Percentiles rank a stretch among this genome's conserved stretches.
Evolutionary conservation across 371 early-diverging fungal genomes (phyloP).

Genomic region (Apophysomyces ossiformis): DNA sequence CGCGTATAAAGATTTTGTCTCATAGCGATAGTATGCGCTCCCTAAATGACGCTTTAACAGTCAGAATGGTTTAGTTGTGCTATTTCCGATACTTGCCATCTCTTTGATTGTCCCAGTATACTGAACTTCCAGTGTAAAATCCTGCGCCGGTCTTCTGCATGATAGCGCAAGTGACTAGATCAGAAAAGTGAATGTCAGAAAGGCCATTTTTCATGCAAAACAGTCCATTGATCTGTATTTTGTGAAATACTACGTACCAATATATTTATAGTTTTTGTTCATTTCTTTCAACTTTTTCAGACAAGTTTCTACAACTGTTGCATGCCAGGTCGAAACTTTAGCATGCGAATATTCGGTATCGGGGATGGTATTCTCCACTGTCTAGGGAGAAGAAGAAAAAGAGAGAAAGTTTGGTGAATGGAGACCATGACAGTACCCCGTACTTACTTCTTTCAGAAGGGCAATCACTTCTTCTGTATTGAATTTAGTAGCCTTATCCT

Average conservation of each 20-base stretch:
- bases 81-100: constrained; percentile 20
- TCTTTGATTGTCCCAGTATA: constrained; percentile 70
- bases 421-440: too few relatives aligned
- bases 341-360: constrained; percentile 71
- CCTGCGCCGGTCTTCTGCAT: constrained; percentile 82
- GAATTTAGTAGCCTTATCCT: constrained; percentile 16
- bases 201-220: not conserved
- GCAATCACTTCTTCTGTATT: constrained; percentile 22
- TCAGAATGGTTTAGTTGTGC: not conserved
- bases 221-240: not conserved
- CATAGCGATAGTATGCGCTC: constrained; percentile 67
- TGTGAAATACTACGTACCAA: constrained; percentile 50
- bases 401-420: not conserved
- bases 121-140: constrained; percentile 74
- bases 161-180: constrained; percentile 61
- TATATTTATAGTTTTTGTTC: constrained; percentile 76
- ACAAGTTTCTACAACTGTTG: constrained; percentile 67
- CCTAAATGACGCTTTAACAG: constrained; percentile 37
- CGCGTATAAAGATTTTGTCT: constrained; percentile 71
- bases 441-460: constrained; percentile 27
- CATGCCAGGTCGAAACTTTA: constrained; percentile 74
- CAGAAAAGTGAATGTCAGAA: not conserved
- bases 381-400: constrained; percentile 32
- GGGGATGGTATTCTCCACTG: constrained; percentile 62
- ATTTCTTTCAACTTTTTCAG: constrained; percentile 65